Base-by-base conservation (phyloP, 2,329 filamentous ascomycete species). In the Clarireedia homoeocarpa region DNA sequence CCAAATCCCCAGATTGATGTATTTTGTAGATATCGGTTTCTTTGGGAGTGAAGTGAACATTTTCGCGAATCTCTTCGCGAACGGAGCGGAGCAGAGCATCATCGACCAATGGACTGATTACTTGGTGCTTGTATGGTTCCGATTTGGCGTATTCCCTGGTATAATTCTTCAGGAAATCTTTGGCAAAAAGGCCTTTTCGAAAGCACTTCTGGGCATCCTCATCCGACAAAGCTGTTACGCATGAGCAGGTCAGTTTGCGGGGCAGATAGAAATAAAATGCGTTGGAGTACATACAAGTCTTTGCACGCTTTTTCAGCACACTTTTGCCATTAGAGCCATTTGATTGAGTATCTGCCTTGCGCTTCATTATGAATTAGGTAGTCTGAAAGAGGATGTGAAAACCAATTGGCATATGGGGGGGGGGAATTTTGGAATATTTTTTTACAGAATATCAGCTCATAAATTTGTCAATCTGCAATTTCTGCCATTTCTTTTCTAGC, bases 1-100 rank as follows among this genome's bases (percentile, higher is more conserved):
- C 94, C 36, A 99, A 81, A 71, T 99, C 94, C 62, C 94, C 94
- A 4, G 92, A 97, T 76, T 99, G 94, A 79, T 96, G 91, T 69
- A 99, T 97, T 74, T 95, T 96, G 81, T 99, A 99, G 66, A 99
- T 99, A 71, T 99, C 94, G 48, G 94, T 99, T 73, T 99, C 94
- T 73, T 99, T 99, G 65, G 91, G 91, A 12, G 94, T 96, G 75
- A 99, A 99, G 63, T 89, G 85, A 63, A 99, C 88, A 69, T 96
- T 91, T 64, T 87, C 80, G 71, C 86, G 86, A 71, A 97, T 92
- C 75, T 99, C 94, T 67, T 81, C 75, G 69, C 94, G 91, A 58
- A 99, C 94, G 55, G 82, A 79, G 67, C 91, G 91, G 48, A 99
- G 82, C 17, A 99, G 84, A 48, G 77, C 72, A 65, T 92, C 86